These are phyloP conservation scores for Arctium minus DNA, from an alignment of 129 eudicot genomes.

Conservation along the genomic window DNA sequence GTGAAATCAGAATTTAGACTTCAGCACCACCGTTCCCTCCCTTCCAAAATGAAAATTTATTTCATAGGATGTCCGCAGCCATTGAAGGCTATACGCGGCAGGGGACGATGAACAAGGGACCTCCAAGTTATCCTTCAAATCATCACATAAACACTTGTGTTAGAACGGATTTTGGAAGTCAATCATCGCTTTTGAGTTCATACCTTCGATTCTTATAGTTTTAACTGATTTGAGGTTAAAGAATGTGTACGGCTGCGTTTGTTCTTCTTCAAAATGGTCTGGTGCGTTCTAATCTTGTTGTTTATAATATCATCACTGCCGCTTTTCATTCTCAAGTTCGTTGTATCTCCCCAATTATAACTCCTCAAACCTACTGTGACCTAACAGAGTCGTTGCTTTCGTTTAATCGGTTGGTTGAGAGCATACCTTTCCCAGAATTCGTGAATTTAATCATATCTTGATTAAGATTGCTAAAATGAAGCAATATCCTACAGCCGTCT, in stretches of 20 bases:
- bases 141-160: background rate
- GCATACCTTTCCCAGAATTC: slow-evolving; percentile 6
- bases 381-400: background rate
- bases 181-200: background rate
- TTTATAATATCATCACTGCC: background rate
- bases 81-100: no score
- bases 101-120: background rate
- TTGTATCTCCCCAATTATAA: background rate
- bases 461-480: slow-evolving; percentile 22
- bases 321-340: background rate
- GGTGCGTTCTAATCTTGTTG: background rate
- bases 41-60: no score
- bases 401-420: slow-evolving; percentile 21
- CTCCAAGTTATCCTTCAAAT: background rate
- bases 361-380: slow-evolving; percentile 6
- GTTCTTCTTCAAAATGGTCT: slow-evolving; percentile 6
- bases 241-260: slow-evolving; percentile 8
- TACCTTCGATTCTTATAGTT: background rate
- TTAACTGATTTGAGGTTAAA: background rate
- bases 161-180: background rate
- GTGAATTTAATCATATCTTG: slow-evolving; percentile 16
- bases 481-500: slow-evolving; percentile 25
- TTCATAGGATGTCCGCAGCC: no score
- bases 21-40: no score
- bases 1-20: no score